A percentile compares a stretch with the other conserved stretches of the same genome.
Conservation (phyloP, 2,329 filamentous ascomycete species). For the Stromatinia cepivora region DNA sequence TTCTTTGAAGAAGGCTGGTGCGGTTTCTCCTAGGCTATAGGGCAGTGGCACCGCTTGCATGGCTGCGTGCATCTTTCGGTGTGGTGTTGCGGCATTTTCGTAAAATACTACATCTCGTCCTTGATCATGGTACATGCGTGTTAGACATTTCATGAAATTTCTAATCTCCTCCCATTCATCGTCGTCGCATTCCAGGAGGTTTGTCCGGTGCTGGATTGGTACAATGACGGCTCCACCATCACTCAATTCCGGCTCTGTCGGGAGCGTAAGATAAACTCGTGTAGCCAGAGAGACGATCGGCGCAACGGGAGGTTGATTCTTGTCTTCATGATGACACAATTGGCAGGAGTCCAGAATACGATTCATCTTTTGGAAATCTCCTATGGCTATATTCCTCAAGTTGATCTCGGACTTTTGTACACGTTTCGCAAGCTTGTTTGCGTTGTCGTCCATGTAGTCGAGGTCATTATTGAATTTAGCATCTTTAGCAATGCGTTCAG, state of each 20-base stretch:
- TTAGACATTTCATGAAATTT: constrained; percentile 98
- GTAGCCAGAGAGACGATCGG: constrained; percentile 85
- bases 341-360: constrained; percentile 83
- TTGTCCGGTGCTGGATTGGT: constrained; percentile 81
- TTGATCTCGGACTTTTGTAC: constrained; percentile 87
- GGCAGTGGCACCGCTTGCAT: constrained; percentile 86
- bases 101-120: constrained; percentile 94
- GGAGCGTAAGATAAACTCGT: constrained; percentile 81
- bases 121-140: constrained; percentile 90
- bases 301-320: constrained; percentile 70
- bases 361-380: constrained; percentile 87
- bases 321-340: constrained; percentile 90
- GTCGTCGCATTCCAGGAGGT: constrained; percentile 96
- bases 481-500: constrained; percentile 93
- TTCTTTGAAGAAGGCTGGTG: constrained; percentile 93
- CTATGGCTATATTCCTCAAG: constrained; percentile 82
- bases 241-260: constrained; percentile 84
- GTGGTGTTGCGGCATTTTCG: constrained; percentile 86
- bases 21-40: constrained; percentile 85
- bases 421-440: constrained; percentile 79
- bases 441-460: constrained; percentile 98
- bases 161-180: constrained; percentile 99
- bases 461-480: constrained; percentile 86
- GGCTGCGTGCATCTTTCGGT: constrained; percentile 78
- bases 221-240: constrained; percentile 85